Evolutionary conservation across 805 yeast genomes (phyloP).

Genomic region (Tetrapisispora nanseiensis): DNA sequence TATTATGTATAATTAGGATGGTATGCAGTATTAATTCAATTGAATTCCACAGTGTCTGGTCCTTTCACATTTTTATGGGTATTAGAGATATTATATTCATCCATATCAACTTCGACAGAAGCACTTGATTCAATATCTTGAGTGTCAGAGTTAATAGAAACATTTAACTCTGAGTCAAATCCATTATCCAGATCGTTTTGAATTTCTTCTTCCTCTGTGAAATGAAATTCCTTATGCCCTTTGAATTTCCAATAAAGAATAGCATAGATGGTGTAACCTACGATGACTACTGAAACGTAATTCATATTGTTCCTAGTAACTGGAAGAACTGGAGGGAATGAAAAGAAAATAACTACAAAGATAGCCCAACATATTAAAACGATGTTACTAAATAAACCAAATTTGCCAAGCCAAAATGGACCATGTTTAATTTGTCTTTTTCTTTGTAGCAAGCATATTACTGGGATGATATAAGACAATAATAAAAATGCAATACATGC

Average conservation of each 20-base stretch:
- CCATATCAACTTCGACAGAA: not conserved
- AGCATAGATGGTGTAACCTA: conserved; percentile 36
- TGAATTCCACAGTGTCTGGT: not conserved
- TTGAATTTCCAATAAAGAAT: conserved; percentile 44
- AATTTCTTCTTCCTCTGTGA: conserved; percentile 16
- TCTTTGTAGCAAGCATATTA: conserved; percentile 38
- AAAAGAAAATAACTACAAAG: conserved; percentile 51
- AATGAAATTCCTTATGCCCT: conserved; percentile 30
- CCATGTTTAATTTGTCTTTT: conserved; percentile 42
- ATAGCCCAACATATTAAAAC: conserved; percentile 48
- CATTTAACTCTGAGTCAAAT: not conserved
- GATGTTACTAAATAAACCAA: conserved; percentile 43
- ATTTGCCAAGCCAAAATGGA: conserved; percentile 55
- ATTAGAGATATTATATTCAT: not conserved
- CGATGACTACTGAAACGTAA: conserved; percentile 50
- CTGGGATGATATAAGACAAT: conserved; percentile 51
- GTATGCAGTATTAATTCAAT: not conserved
- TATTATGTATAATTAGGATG: no score
- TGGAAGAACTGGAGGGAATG: conserved; percentile 57
- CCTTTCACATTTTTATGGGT: not conserved
- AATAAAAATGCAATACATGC: conserved; percentile 55
- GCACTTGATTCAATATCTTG: not conserved
- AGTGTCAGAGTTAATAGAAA: not conserved
- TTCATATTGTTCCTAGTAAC: conserved; percentile 55
- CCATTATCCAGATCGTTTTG: not conserved